Percentiles rank a stretch among this genome's conserved stretches.
phyloP scores from a whole-genome alignment of 208 protist species.

The Trypanosoma mega region DNA sequence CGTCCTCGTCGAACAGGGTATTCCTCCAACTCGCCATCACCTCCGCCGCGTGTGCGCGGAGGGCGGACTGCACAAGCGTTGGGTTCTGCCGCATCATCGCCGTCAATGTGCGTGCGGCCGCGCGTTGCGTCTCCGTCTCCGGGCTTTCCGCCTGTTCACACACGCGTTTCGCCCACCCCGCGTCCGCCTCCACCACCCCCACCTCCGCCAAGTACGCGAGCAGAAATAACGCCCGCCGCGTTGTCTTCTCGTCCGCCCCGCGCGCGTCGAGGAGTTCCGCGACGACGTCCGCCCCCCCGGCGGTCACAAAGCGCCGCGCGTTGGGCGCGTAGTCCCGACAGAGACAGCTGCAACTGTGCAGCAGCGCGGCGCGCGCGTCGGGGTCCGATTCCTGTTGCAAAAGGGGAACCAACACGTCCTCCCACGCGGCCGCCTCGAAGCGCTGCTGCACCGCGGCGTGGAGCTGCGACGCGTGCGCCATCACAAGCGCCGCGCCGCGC shows the following conservation, averaged over 20 bases:
- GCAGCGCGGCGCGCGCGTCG: conserved; percentile 37
- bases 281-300: conserved; percentile 33
- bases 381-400: conserved; percentile 19
- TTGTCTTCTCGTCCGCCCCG: conserved; percentile 27
- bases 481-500: conserved; percentile 23
- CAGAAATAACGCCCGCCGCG: conserved; percentile 48
- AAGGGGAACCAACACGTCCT: conserved; percentile 22
- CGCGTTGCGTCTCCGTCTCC: conserved; percentile 38
- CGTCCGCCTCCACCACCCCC: conserved; percentile 31
- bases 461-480: conserved; percentile 63
- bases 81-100: conserved; percentile 32
- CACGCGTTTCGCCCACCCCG: conserved; percentile 22
- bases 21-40: conserved; percentile 36
- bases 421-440: conserved; percentile 38
- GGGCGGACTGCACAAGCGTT: conserved; percentile 22
- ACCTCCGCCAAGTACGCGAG: conserved; percentile 45
- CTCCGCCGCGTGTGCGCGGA: conserved; percentile 34
- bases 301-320: conserved; percentile 37
- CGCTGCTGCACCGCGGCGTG: conserved; percentile 53
- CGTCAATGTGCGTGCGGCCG: conserved; percentile 37
- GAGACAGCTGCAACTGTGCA: conserved; percentile 70
- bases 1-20: conserved; percentile 29
- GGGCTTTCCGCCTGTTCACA: conserved; percentile 17
- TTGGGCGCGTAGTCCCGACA: conserved; percentile 56
- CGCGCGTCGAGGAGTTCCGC: not conserved